Percentiles rank a stretch among this genome's conserved stretches.
Conservation (phyloP, 73 alveolate genomes). For the Paramecium sonneborni region DNA sequence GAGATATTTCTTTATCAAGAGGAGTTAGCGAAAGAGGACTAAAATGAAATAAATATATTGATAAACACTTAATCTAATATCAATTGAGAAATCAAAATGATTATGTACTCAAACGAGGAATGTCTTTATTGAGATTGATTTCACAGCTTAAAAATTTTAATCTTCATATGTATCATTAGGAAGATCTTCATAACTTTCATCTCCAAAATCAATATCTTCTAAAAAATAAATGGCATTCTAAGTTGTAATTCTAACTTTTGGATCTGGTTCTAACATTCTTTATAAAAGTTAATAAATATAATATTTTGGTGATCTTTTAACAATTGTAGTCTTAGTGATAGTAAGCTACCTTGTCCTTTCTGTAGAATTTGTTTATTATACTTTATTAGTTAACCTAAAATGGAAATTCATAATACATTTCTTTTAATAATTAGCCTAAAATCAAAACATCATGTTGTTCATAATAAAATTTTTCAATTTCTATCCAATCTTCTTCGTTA, state of each 20-base stretch:
- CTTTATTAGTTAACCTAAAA: background rate
- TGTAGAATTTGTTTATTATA: background rate
- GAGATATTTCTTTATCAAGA: background rate
- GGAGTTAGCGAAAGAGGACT: conserved; percentile 39
- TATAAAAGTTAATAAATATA: background rate
- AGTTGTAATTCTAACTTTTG: background rate
- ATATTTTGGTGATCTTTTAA: background rate
- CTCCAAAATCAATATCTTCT: background rate
- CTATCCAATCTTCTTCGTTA: background rate
- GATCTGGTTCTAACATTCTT: background rate
- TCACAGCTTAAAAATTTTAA: background rate
- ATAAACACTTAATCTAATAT: background rate
- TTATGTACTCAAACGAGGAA: background rate
- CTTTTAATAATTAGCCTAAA: background rate
- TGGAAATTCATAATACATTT: background rate
- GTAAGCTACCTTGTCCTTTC: background rate
- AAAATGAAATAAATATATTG: background rate
- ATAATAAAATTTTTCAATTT: background rate
- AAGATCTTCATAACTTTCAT: background rate
- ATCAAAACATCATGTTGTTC: background rate
- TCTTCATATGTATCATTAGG: background rate
- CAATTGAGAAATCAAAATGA: background rate
- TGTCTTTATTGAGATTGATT: background rate
- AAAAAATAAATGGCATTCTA: background rate
- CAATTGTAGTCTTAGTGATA: background rate